Evolutionary conservation across 768 basidiomycete genomes (phyloP), one percentile per base, ranked within the genome.

Genomic region (Leucosporidium scottii): DNA sequence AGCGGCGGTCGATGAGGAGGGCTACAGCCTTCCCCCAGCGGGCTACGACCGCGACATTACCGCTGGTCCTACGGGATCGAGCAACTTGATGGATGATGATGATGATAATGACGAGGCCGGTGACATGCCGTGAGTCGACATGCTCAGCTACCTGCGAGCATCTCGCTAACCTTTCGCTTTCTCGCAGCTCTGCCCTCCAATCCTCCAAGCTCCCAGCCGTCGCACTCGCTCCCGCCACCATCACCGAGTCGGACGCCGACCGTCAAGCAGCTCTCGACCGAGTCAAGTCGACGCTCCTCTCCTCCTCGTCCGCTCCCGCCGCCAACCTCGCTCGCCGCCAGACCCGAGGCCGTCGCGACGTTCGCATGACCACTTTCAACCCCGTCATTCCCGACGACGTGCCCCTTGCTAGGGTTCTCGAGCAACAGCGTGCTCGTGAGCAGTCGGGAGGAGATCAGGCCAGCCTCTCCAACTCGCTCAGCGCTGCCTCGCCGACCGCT

Each of bases 11-110:
- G 81, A 81, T 47, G 74, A 73, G 3, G 79, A 81, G 51, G 81
- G 81, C 3, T 81, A 77, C 75, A 77, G 78, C 9, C 75, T 81
- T 4, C 78, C 80, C 15, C 81, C 81, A 7, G 70, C 76, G 1
- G 78, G 80, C 56, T 76, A 80, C 54, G 78, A 79, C 64, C 72
- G 78, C 31, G 75, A 69, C 59, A 76, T 76, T 12, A 80, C 76
- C 80, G 78, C 76, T 50, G 25, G 36, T 9, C 17, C 21, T 1
- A 23, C 49, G 6, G 64, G 62, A 27, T 65, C 49, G n/a, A 53
- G 54, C 20, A 75, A 74, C 60, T 69, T 76, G 57, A 75, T 74
- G 59, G 69, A 70, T 55, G 73, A 73, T 8, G 73, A 73, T 56
- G 74, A 73, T 8, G 73, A 73, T 56, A 73, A 73, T 0, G 71